Evolutionary conservation across 495 filamentous ascomycete species (phyloP).

Genomic region (Penicillium riverlandense): DNA sequence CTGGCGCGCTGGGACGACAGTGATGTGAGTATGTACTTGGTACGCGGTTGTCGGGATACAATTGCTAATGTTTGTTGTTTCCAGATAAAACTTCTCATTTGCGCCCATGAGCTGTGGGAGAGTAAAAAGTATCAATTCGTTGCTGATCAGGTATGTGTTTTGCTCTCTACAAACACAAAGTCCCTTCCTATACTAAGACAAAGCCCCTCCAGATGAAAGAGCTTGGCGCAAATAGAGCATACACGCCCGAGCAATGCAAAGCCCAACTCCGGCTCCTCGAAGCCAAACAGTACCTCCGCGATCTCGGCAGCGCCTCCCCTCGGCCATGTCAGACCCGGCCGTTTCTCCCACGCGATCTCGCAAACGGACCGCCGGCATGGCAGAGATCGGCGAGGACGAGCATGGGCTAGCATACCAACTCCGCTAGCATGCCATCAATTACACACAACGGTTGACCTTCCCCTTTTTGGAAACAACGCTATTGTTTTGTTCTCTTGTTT

Average conservation of each 20-base stretch:
- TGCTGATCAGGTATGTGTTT: conserved; percentile 38
- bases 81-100: conserved; percentile 39
- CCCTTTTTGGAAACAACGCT: too few species aligned
- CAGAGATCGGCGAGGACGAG: not conserved
- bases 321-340: conserved; percentile 20
- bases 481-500: too few species aligned
- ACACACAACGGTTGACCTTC: too few species aligned
- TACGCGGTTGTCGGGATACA: not conserved
- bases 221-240: conserved; percentile 24
- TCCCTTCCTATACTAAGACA: conserved; percentile 1
- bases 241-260: conserved; percentile 30
- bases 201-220: conserved; percentile 26
- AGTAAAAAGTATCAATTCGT: conserved; percentile 43
- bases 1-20: conserved; percentile 58
- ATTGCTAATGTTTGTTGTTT: conserved; percentile 3
- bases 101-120: conserved; percentile 43
- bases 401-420: not conserved
- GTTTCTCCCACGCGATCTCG: conserved; percentile 11
- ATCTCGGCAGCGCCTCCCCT: conserved; percentile 8
- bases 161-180: not conserved
- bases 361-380: conserved; percentile 10
- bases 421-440: too few species aligned
- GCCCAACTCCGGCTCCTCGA: conserved; percentile 28
- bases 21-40: conserved; percentile 49
- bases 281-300: conserved; percentile 10